Evolutionary conservation across 2,329 filamentous ascomycete species (phyloP), one percentile per base, ranked within the genome.

Genomic region (Scytalidium sp.): DNA sequence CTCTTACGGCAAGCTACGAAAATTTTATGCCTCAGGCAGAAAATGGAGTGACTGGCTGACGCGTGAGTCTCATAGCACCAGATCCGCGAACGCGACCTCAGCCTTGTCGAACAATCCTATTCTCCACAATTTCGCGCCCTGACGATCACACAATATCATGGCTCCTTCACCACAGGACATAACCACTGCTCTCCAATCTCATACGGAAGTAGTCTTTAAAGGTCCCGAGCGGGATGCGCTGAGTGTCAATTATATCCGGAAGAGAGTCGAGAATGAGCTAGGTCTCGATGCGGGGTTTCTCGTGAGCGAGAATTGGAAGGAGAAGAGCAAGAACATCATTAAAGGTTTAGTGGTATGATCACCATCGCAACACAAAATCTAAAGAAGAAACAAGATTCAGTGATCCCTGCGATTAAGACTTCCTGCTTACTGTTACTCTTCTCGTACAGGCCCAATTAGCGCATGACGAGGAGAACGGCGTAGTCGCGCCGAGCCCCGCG

Each of bases 191-290:
- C 70, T 84, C 13, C 65, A 70, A 41, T 64, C 72, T n/a, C 70
- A 71, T 3, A 76, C 80, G 29, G 68, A 64, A 45, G 66, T 70
- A 2, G 59, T 81, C 39, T 80, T 75, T 57, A 62, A 68, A 21
- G 59, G 63, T 19, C 69, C 73, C 11, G 56, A 65, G 4, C 70
- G 72, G 3, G 73, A 78, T 19, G 56, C 70, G 3, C 70, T 83
- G 8, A 78, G 79, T 0, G 79, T 85, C 51, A 84, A 83, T 57
- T 71, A 69, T 45, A 74, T 83, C 48, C 80, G 83, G 49, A 74
- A 76, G 51, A 69, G 67, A 41, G 75, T 73, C 2, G 79, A 82
- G 51, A 65, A 75, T 23, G 65, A 75, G 41, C 65, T 80, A 1
- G 65, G 62, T 1, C 70, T 85, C 2, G 71, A 75, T 0, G 64